Conservation (phyloP, 768 basidiomycete species). For the Serendipita sp. region DNA sequence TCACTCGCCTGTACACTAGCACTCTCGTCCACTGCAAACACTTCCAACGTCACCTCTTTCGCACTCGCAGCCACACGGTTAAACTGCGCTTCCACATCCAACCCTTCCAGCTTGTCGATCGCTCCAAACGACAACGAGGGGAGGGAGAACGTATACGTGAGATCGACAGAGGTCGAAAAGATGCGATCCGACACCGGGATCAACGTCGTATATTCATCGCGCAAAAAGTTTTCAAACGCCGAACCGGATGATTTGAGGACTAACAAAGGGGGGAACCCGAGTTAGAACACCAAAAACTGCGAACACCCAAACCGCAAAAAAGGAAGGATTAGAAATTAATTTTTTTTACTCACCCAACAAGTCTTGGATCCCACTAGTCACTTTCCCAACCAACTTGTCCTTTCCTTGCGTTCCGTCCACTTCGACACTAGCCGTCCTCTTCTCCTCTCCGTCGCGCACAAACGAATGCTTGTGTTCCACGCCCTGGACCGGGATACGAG, state of each 20-base stretch:
- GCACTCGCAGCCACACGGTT: slow-evolving; percentile 35
- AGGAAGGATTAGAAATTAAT: not conserved
- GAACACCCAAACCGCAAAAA: no score
- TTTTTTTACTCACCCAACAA: slow-evolving; percentile 43
- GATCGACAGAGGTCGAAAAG: slow-evolving; percentile 76
- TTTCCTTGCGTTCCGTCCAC: slow-evolving; percentile 54
- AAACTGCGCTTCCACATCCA: slow-evolving; percentile 19
- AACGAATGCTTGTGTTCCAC: slow-evolving; percentile 61
- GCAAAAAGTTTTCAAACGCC: slow-evolving; percentile 62
- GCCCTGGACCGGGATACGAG: slow-evolving; percentile 44
- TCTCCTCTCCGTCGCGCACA: slow-evolving; percentile 81
- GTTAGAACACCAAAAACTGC: not conserved
- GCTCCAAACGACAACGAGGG: slow-evolving; percentile 27
- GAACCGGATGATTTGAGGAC: slow-evolving; percentile 87
- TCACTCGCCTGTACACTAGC: slow-evolving; percentile 72
- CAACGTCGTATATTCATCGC: slow-evolving; percentile 83
- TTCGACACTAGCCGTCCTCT: slow-evolving; percentile 46
- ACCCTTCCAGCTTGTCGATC: slow-evolving; percentile 15
- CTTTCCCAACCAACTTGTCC: slow-evolving; percentile 41
- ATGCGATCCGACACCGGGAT: slow-evolving; percentile 73
- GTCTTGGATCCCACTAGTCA: slow-evolving; percentile 60
- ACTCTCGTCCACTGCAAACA: slow-evolving; percentile 77
- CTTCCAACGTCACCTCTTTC: slow-evolving; percentile 50
- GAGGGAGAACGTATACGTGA: slow-evolving; percentile 45
- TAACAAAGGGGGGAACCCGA: slow-evolving; percentile 16